Base-by-base conservation (phyloP, 768 basidiomycete species). In the Calocera viscosa region DNA sequence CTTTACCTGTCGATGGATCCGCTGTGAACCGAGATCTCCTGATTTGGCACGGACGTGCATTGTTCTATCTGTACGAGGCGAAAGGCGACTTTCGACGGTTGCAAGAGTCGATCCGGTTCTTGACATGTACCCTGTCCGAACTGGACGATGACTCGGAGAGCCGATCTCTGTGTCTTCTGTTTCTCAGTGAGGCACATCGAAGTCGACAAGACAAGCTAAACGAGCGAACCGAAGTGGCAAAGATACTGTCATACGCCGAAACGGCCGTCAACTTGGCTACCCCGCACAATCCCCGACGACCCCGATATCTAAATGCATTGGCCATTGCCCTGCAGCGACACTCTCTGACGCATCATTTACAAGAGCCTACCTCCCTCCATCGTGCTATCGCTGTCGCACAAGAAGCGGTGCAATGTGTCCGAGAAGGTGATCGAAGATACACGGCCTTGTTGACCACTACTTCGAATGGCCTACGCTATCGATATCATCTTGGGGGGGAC, bases 111-210 rank as follows among this genome's bases (percentile, higher is more conserved):
- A 60, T 60, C 30, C 11, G 53, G 26, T 60, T 11, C 26, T 22
- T 60, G 26, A 60, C 53, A 2, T 60, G 30, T 22, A 60, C 53
- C 26, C 53, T 60, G 19, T 3, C 30, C 14, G 53, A 60, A 32
- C 53, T 60, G 53, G 53, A 60, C 19, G 26, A 60, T 26, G 24
- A 5, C 30, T 60, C 53, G 16, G 26, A 22, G 14, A 28, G 53
- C 53, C 53, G 53, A 16, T 22, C 53, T 16, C 19, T 60, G 10
- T 60, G 53, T 32, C 30, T 60, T 2, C 53, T 60, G 2, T 60
- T 60, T 19, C 53, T 60, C 30, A 60, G 53, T 19, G 53, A 60
- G 30, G 53, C 53, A 26, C 53, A 60, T 60, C 53, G 53, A 60
- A 32, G 26, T 32, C 53, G 53, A 32, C 53, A 60, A 32, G 53